These are phyloP conservation scores for Malus asiatica DNA, from an alignment of 306 rosid species.

Conservation along the genomic window DNA sequence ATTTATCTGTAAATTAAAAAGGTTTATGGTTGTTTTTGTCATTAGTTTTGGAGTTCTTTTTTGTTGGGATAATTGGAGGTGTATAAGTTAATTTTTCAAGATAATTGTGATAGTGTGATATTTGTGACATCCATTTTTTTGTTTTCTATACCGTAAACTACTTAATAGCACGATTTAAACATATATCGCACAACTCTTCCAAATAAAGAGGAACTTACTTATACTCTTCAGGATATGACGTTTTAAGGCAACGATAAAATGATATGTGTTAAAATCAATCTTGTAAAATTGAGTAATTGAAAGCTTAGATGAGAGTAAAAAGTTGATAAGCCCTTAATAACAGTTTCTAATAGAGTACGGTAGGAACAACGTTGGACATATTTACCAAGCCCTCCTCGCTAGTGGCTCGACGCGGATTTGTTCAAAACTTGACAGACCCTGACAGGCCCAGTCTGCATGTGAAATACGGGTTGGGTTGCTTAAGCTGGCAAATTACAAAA, in stretches of 20 bases:
- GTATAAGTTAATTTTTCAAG: neutral
- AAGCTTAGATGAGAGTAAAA: neutral
- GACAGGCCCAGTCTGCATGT: neutral
- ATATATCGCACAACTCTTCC: no score
- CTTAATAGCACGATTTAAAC: no score
- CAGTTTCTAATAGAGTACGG: neutral
- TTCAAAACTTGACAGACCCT: neutral
- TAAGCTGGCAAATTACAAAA: neutral
- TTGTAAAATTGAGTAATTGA: neutral
- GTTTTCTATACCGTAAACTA: neutral
- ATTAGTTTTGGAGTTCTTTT: neutral
- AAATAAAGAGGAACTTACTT: no score
- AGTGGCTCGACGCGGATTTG: neutral
- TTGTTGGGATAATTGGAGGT: neutral
- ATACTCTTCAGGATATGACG: no score
- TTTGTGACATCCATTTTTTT: neutral
- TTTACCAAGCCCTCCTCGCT: no score
- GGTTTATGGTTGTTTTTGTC: neutral
- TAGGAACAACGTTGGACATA: neutral
- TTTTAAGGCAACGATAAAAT: no score
- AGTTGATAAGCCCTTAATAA: neutral
- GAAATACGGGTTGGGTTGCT: neutral
- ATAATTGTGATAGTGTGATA: neutral
- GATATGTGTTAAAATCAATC: no score
- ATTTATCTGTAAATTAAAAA: neutral